These are phyloP conservation scores for Saccharomycopsis malanga DNA, from an alignment of 805 yeast genomes.

Conservation along the genomic window DNA sequence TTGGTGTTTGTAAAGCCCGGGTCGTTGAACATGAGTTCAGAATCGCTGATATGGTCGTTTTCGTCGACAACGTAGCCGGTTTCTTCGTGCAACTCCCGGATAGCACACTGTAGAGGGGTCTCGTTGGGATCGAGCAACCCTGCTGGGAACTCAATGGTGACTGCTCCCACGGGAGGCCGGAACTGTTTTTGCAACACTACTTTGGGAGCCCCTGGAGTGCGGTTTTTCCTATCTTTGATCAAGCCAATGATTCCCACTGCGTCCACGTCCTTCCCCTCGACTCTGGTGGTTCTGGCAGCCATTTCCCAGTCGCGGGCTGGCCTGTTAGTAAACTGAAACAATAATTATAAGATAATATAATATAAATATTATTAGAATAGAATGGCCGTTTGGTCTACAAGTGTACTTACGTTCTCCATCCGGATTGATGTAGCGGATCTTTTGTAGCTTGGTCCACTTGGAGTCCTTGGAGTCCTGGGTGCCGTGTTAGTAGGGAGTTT, in stretches of 20 bases:
- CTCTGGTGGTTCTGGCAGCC: conserved; percentile 75
- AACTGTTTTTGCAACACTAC: conserved; percentile 78
- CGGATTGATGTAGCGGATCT: conserved; percentile 67
- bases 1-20: conserved; percentile 92
- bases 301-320: conserved; percentile 79
- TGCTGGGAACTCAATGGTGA: conserved; percentile 92
- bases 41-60: conserved; percentile 29
- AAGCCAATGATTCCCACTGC: conserved; percentile 89
- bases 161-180: conserved; percentile 86
- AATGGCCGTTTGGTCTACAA: too few relatives aligned
- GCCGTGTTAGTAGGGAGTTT: neutral
- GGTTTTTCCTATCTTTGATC: conserved; percentile 31
- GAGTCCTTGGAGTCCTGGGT: conserved; percentile 29
- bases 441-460: conserved; percentile 61
- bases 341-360: neutral
- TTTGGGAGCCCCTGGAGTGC: conserved; percentile 28
- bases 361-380: too few relatives aligned
- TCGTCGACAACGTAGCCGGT: conserved; percentile 81
- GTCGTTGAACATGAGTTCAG: conserved; percentile 57
- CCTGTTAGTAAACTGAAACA: too few relatives aligned
- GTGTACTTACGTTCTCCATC: conserved; percentile 37
- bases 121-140: conserved; percentile 88
- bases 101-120: conserved; percentile 68
- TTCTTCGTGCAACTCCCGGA: conserved; percentile 83
- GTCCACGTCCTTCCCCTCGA: conserved; percentile 56